phyloP scores from a whole-genome alignment of 2,329 filamentous ascomycete species.

The Fusarium brevicatenulatum region DNA sequence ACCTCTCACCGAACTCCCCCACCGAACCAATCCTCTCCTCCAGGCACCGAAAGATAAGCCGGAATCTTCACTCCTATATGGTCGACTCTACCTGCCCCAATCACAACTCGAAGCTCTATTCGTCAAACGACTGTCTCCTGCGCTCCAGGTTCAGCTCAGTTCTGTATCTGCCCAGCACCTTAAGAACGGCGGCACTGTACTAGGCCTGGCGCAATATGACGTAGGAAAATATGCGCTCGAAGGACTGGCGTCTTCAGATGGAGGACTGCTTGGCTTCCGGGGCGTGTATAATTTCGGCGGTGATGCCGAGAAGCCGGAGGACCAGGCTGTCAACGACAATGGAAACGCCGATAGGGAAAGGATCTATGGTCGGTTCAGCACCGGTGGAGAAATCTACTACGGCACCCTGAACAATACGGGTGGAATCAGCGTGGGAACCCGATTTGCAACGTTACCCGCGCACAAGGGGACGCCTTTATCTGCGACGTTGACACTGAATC shows the following conservation, averaged over 20 bases:
- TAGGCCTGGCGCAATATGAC: slow-evolving; percentile 82
- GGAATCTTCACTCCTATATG: slow-evolving; percentile 74
- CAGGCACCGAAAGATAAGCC: slow-evolving; percentile 46
- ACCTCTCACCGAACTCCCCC: slow-evolving; percentile 72
- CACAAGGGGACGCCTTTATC: slow-evolving; percentile 90
- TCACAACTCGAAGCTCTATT: slow-evolving; percentile 89
- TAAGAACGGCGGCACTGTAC: slow-evolving; percentile 78
- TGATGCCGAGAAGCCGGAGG: slow-evolving; percentile 60
- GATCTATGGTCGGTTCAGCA: slow-evolving; percentile 85
- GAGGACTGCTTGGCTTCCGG: slow-evolving; percentile 84
- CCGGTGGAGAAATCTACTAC: slow-evolving; percentile 94
- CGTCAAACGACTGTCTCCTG: slow-evolving; percentile 79
- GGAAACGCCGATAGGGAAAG: slow-evolving; percentile 62
- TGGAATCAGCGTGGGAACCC: slow-evolving; percentile 86
- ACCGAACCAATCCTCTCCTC: slow-evolving; percentile 40
- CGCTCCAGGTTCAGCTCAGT: slow-evolving; percentile 81
- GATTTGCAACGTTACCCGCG: slow-evolving; percentile 86
- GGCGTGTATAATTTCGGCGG: slow-evolving; percentile 95
- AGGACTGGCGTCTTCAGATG: slow-evolving; percentile 91
- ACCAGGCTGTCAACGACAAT: slow-evolving; percentile 29
- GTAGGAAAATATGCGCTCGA: slow-evolving; percentile 88
- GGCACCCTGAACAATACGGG: slow-evolving; percentile 93
- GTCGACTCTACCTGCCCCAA: slow-evolving; percentile 82
- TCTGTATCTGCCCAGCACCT: slow-evolving; percentile 78
- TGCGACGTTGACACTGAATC: slow-evolving; percentile 91